Conservation (phyloP, 2,329 filamentous ascomycete species). For the Pyrenochaeta sp. region DNA sequence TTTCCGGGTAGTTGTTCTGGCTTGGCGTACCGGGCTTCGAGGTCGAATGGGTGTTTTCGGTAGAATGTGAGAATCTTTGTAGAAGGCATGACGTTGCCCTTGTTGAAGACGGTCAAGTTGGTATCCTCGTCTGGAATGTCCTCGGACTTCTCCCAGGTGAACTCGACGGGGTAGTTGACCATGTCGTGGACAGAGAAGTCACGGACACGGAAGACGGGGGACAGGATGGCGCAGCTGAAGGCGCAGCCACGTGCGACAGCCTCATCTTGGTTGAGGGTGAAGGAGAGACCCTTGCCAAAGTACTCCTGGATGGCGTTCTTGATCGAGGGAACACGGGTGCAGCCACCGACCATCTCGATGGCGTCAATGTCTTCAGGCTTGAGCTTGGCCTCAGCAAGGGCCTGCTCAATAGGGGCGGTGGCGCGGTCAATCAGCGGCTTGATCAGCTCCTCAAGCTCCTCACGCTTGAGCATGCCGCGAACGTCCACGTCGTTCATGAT, state of each 20-base stretch:
- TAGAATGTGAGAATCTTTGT: constrained; percentile 99
- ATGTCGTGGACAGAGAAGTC: constrained; percentile 98
- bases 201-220: constrained; percentile 96
- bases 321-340: constrained; percentile 89
- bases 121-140: constrained; percentile 99
- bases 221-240: constrained; percentile 97
- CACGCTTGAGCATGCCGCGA: constrained; percentile 84
- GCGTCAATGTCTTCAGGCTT: constrained; percentile 90
- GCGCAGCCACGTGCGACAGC: constrained; percentile 94
- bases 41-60: constrained; percentile 94
- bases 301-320: constrained; percentile 90
- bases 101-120: constrained; percentile 95
- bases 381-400: constrained; percentile 91
- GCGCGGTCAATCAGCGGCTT: constrained; percentile 81
- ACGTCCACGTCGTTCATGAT: constrained; percentile 99
- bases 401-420: constrained; percentile 82
- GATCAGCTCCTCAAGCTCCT: constrained; percentile 92
- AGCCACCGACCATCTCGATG: constrained; percentile 93
- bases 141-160: constrained; percentile 97
- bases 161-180: constrained; percentile 97
- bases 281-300: constrained; percentile 90
- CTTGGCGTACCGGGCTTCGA: constrained; percentile 93
- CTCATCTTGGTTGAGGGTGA: constrained; percentile 98
- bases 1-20: constrained; percentile 88
- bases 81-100: constrained; percentile 94